These are phyloP conservation scores for Neurospora terricola DNA, from an alignment of 495 filamentous ascomycete genomes.

Conservation along the genomic window DNA sequence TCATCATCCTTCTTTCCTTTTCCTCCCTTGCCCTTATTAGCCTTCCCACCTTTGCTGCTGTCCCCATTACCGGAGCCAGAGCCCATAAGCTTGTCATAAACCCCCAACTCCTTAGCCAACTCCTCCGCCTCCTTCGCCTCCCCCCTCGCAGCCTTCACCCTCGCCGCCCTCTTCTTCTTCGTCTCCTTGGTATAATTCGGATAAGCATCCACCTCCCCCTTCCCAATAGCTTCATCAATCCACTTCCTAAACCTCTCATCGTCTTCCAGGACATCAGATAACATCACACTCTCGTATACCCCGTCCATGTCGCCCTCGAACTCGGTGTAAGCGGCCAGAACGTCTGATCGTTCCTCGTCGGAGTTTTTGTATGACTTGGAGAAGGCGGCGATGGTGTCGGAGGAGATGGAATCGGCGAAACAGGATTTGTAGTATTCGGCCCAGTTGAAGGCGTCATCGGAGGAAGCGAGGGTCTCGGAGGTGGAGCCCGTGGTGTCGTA, in stretches of 20 bases:
- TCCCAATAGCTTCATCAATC: conserved; percentile 71
- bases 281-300: conserved; percentile 76
- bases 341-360: conserved; percentile 67
- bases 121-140: conserved; percentile 67
- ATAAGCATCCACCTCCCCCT: conserved; percentile 53
- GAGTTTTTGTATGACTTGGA: conserved; percentile 66
- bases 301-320: conserved; percentile 60
- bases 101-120: conserved; percentile 58
- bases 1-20: conserved; percentile 33
- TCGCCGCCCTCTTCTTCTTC: conserved; percentile 49
- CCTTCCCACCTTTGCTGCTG: not conserved
- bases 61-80: conserved; percentile 6
- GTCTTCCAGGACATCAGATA: conserved; percentile 74
- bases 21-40: conserved; percentile 23
- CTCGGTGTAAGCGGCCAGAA: conserved; percentile 64
- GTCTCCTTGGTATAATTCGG: conserved; percentile 67
- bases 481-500: conserved; percentile 89
- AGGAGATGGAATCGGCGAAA: conserved; percentile 59
- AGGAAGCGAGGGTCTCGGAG: conserved; percentile 57
- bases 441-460: conserved; percentile 78
- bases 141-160: conserved; percentile 51
- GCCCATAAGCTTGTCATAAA: conserved; percentile 47
- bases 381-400: conserved; percentile 60
- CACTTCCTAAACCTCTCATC: conserved; percentile 73
- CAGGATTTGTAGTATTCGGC: conserved; percentile 75